These are phyloP conservation scores for Crithidia acanthocephali DNA, from an alignment of 208 protist species.

Conservation along the genomic window DNA sequence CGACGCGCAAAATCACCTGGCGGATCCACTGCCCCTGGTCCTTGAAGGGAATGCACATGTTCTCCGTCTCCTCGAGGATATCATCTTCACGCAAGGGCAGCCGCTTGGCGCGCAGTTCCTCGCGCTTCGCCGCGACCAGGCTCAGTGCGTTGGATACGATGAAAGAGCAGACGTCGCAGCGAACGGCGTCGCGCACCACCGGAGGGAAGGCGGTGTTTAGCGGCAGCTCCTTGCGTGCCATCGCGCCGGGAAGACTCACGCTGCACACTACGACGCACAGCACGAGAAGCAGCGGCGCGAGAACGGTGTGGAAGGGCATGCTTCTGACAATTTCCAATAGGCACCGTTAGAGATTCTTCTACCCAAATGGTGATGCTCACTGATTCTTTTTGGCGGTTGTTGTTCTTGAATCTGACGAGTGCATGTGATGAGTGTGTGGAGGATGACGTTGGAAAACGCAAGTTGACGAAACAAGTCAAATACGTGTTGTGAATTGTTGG, in stretches of 20 bases:
- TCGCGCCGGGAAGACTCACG: slow-evolving; percentile 1
- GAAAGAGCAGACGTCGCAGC: slow-evolving; percentile 66
- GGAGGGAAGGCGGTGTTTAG: slow-evolving; percentile 49
- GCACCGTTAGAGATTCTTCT: too few relatives aligned
- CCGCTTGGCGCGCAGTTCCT: slow-evolving; percentile 29
- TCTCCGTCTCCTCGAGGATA: slow-evolving; percentile 63
- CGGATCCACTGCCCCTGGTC: slow-evolving; percentile 78
- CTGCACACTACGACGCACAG: slow-evolving; percentile 7
- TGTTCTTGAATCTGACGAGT: not conserved
- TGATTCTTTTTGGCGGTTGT: not conserved
- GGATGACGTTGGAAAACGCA: too few relatives aligned
- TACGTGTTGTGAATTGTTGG: too few relatives aligned
- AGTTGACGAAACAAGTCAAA: too few relatives aligned
- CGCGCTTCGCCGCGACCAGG: slow-evolving; percentile 34
- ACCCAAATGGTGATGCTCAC: too few relatives aligned
- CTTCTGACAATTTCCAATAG: too few relatives aligned
- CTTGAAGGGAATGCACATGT: slow-evolving; percentile 74
- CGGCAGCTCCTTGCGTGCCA: slow-evolving; percentile 52
- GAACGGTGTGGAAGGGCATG: not conserved
- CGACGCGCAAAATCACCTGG: slow-evolving; percentile 34
- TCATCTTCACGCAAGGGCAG: slow-evolving; percentile 72
- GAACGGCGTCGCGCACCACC: slow-evolving; percentile 48
- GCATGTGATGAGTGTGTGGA: too few relatives aligned
- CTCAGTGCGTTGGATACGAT: slow-evolving; percentile 46
- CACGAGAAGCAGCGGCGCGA: slow-evolving; percentile 1